Evolutionary conservation across 768 basidiomycete species (phyloP), one percentile per base, ranked within the genome.

Genomic region (Boletus pseudopeckii): DNA sequence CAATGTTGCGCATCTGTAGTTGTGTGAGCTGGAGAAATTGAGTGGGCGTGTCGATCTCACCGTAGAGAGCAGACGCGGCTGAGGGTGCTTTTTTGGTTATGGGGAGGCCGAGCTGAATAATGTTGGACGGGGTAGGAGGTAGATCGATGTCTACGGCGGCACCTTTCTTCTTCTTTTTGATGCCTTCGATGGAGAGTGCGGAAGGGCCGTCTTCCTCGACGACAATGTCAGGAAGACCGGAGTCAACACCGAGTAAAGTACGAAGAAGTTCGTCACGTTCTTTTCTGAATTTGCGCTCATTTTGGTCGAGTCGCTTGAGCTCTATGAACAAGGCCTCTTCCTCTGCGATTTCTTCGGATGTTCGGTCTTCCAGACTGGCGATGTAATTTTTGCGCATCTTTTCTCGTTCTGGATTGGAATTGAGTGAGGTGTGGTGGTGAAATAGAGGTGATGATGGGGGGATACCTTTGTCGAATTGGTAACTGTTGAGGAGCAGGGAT

Each of bases 291-390:
- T 80, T 80, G 32, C 88, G 80, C 67, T 97, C 94, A 55, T 80
- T 91, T 72, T 98, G 96, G 67, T 98, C 95, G 46, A 99, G 79
- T n/a, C 92, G 84, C 65, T 95, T 94, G 46, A 96, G 80, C 70
- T 98, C 93, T 57, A 98, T 74, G 71, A 90, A 98, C 4, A 99
- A 77, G 8, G 92, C 89, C 63, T 98, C 95, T 76, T 98, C 97
- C 68, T 99, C 95, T 17, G 86, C 88, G 41, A 96, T 86, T 72
- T 98, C 92, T 45, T 88, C 84, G 5, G 85, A 80, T 0, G 92
- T 89, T n/a, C 96, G 85, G 52, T 80, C 83, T 72, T 94, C 91
- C n/a, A 98, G 82, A 55, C 85, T 89, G 9, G 79, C 73, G 14
- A 98, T 79, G 64, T 98, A 97, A 53, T 85, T 84, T 71, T 94